phyloP scores from a whole-genome alignment of 2,329 filamentous ascomycete genomes.

The Phialophora expanda region DNA sequence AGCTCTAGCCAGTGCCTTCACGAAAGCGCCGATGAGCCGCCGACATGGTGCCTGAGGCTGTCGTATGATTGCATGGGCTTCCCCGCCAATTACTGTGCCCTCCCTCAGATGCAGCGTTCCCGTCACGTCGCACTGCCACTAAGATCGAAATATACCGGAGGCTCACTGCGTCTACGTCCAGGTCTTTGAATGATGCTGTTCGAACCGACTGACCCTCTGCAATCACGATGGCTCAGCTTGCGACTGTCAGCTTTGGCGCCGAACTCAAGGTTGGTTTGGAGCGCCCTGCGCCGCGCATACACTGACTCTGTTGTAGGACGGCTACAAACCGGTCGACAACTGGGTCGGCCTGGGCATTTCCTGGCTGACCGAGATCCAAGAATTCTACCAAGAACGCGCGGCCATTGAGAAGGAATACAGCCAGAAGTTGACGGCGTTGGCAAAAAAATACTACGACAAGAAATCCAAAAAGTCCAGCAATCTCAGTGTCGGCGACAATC shows the following conservation, averaged over 20 bases:
- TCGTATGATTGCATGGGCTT: slow-evolving; percentile 13
- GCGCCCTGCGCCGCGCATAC: slow-evolving; percentile 35
- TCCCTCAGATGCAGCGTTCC: slow-evolving; percentile 12
- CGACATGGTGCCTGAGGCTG: slow-evolving; percentile 9
- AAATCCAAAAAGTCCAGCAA: slow-evolving; percentile 87
- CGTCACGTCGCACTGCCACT: slow-evolving; percentile 16
- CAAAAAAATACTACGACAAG: slow-evolving; percentile 97
- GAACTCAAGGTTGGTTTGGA: slow-evolving; percentile 78
- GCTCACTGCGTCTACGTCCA: background rate
- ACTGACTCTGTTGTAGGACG: slow-evolving; percentile 67
- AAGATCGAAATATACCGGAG: slow-evolving; percentile 23
- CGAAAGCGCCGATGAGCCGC: slow-evolving; percentile 6
- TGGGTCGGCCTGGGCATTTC: slow-evolving; percentile 87
- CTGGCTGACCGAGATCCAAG: slow-evolving; percentile 96
- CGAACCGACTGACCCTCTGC: slow-evolving; percentile 6
- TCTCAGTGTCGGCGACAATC: slow-evolving; percentile 91
- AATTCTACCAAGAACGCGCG: slow-evolving; percentile 94
- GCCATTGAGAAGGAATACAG: slow-evolving; percentile 97
- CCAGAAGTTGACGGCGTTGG: slow-evolving; percentile 80
- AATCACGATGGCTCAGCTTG: slow-evolving; percentile 38
- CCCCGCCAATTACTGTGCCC: slow-evolving; percentile 18
- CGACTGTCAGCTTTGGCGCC: slow-evolving; percentile 69
- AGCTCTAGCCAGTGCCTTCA: background rate
- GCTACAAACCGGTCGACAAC: slow-evolving; percentile 90
- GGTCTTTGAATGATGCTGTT: slow-evolving; percentile 26